Conservation (phyloP, 805 yeast genomes). For the Sungouiella thailandica region DNA sequence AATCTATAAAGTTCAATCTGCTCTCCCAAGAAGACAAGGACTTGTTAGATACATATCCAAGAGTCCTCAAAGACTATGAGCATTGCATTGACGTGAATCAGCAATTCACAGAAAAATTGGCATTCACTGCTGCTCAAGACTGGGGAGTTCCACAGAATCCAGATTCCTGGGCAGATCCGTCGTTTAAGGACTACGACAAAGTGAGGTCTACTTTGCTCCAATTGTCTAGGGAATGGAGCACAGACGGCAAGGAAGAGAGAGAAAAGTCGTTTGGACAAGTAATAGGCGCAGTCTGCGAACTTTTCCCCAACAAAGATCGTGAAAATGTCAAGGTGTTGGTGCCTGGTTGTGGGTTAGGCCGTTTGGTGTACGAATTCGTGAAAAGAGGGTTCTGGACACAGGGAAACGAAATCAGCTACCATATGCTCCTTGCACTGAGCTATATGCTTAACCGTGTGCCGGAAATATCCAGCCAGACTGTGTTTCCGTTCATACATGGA, state of each 20-base stretch:
- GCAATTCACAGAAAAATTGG: constrained; percentile 39
- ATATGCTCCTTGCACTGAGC: constrained; percentile 55
- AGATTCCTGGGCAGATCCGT: constrained; percentile 38
- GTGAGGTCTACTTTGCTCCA: constrained; percentile 54
- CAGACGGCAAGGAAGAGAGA: constrained; percentile 47
- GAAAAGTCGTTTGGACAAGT: constrained; percentile 33
- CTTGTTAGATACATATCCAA: constrained; percentile 47
- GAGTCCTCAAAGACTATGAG: constrained; percentile 35
- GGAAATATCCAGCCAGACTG: constrained; percentile 32
- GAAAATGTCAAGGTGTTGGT: constrained; percentile 39
- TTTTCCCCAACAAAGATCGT: constrained; percentile 31
- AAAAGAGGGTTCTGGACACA: constrained; percentile 54
- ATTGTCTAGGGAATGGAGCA: constrained; percentile 58
- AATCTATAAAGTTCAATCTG: constrained; percentile 20
- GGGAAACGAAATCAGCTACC: constrained; percentile 64
- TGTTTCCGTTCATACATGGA: constrained; percentile 55
- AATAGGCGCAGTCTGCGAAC: constrained; percentile 25
- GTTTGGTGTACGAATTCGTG: constrained; percentile 54
- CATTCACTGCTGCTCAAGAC: constrained; percentile 36
- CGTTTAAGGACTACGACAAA: constrained; percentile 47
- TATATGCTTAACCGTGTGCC: constrained; percentile 47
- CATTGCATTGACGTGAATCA: constrained; percentile 43
- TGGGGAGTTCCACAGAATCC: constrained; percentile 47
- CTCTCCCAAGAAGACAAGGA: constrained; percentile 37
- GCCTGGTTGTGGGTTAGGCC: constrained; percentile 64